Percentiles rank a stretch among this genome's conserved stretches.
phyloP scores from a whole-genome alignment of 805 yeast species.

The Wickerhamiella sorbophila region DNA sequence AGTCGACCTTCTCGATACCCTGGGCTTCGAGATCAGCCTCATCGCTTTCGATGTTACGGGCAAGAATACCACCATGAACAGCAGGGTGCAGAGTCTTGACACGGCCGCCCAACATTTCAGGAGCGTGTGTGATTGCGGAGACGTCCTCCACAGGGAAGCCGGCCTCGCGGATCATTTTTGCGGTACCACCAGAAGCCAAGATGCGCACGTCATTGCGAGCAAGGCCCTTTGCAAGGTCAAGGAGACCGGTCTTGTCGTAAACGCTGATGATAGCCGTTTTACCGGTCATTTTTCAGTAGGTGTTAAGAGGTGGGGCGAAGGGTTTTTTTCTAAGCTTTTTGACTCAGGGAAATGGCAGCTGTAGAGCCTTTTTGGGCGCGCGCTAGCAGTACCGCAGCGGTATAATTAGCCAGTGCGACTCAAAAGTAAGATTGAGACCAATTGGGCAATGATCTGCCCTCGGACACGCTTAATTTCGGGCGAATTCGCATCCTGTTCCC shows the following conservation, averaged over 20 bases:
- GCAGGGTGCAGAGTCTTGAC: conserved; percentile 98
- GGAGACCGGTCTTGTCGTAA: conserved; percentile 90
- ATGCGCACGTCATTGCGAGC: conserved; percentile 78
- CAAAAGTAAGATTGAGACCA: too few relatives aligned
- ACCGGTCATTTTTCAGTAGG: conserved; percentile 1
- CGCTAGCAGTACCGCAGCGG: too few relatives aligned
- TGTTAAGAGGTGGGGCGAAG: background rate
- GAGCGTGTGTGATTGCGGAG: conserved; percentile 89
- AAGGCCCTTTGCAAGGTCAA: conserved; percentile 93
- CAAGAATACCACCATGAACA: conserved; percentile 87
- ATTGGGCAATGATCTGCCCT: too few relatives aligned
- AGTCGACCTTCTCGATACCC: conserved; percentile 91
- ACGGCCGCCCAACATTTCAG: conserved; percentile 97
- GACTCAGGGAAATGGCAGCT: background rate
- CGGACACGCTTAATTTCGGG: too few relatives aligned
- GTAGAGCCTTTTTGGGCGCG: too few relatives aligned
- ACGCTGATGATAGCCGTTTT: conserved; percentile 94
- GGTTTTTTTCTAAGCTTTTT: background rate
- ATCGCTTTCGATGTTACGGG: conserved; percentile 83
- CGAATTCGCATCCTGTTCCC: too few relatives aligned
- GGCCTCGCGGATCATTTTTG: conserved; percentile 85
- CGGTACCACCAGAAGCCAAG: conserved; percentile 96
- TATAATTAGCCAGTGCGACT: too few relatives aligned
- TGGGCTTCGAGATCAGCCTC: conserved; percentile 78
- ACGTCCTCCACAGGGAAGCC: conserved; percentile 98